phyloP scores from a whole-genome alignment of 176 grass and related monocot genomes.

The Raddia distichophylla region DNA sequence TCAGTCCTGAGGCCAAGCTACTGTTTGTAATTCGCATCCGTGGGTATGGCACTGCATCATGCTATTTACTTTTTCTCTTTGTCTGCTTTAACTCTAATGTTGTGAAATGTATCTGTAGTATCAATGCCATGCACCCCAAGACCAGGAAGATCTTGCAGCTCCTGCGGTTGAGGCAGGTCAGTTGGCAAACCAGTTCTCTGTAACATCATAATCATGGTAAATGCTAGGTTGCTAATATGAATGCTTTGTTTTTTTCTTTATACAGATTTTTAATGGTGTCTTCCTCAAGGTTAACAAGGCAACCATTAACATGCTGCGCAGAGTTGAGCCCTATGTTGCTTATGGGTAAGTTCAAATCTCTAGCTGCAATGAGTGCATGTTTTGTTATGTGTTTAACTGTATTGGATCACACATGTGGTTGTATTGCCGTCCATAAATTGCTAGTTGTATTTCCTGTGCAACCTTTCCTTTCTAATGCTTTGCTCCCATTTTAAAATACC shows the following conservation, averaged over 20 bases:
- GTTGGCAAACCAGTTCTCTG: background rate
- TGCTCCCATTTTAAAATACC: no score
- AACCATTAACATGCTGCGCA: slow-evolving; percentile 82
- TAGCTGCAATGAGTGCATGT: background rate
- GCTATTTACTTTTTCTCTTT: background rate
- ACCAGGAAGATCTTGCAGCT: slow-evolving; percentile 91
- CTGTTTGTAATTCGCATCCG: slow-evolving; percentile 85
- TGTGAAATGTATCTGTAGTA: slow-evolving; percentile 47
- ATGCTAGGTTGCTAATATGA: background rate
- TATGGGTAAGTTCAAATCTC: slow-evolving; percentile 64
- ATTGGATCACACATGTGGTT: background rate
- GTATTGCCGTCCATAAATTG: background rate
- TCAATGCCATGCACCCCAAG: slow-evolving; percentile 97
- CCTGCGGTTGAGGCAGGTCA: slow-evolving; percentile 72
- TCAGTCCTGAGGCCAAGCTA: slow-evolving; percentile 81
- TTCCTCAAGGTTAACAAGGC: slow-evolving; percentile 97
- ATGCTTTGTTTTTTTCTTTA: background rate
- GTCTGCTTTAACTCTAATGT: background rate
- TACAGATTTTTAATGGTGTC: slow-evolving; percentile 89
- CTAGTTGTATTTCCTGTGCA: background rate
- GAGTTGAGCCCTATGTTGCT: slow-evolving; percentile 94
- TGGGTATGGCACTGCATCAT: slow-evolving; percentile 45
- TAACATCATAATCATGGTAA: background rate
- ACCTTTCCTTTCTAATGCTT: background rate
- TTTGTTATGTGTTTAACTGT: background rate